Base-by-base conservation (phyloP, 2,329 filamentous ascomycete species). In the Dothideomycetes sp. region DNA sequence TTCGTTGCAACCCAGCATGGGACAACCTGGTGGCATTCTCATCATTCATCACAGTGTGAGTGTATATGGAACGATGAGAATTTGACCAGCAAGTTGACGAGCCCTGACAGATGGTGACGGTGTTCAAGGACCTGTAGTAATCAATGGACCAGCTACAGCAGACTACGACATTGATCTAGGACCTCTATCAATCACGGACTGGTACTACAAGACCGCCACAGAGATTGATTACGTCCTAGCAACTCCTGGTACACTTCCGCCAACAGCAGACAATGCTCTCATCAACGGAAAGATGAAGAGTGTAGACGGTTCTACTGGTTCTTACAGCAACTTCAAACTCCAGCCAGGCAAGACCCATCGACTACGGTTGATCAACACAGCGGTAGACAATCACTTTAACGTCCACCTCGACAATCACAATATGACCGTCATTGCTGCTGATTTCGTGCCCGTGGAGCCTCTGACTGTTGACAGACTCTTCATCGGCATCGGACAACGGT, bases 131-230 rank as follows among this genome's bases (percentile, higher is more conserved):
- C 68, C 67, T 2, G 72, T 83, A 24, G 59, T 80, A 13, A 75
- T 82, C 49, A 67, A 79, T 40, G 78, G 77, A 0, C 77, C 77
- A 0, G 65, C 69, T 0, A 69, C 70, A 2, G 63, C 68, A 11
- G 66, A 75, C 50, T 81, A 80, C 49, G 77, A 84, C 45, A 65
- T 71, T 34, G 80, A 84, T 50, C 62, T 81, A 0, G 79, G 80
- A 3, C 59, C 68, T 9, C 49, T 82, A 1, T 64, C 77, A 18
- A 53, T 82, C 5, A 71, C 67, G 12, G 80, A 84, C 51, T 84
- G 78, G 78, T 78, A 78, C 53, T 73, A 78, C 45, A 45, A 46
- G 5, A 67, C 64, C 0, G 60, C 63, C 2, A 28, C 27, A 20
- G 16, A 30, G 19, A 11, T 36, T 9, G 39, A 32, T 12, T 20